Base-by-base conservation (phyloP, 2,329 filamentous ascomycete genomes). In the Calycina herbarum region DNA sequence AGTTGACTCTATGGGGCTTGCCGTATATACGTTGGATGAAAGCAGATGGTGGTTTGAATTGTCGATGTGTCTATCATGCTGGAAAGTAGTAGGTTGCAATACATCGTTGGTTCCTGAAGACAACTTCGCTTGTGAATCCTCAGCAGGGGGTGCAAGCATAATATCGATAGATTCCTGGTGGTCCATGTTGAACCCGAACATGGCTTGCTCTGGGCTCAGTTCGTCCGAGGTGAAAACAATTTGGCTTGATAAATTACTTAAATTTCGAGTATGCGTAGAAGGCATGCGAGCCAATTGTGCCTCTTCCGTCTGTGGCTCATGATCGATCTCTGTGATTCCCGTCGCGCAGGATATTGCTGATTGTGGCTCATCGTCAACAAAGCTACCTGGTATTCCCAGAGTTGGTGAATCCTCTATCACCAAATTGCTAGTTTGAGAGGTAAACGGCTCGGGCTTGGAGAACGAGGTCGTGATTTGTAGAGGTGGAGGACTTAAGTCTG, bases 301-400 rank as follows among this genome's bases (percentile, higher is more conserved):
- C 20, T 83, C 78, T 57, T 87, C 85, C 1, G 83, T 85, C 74
- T 93, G 90, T 27, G 87, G 83, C 70, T 93, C 90, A n/a, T 82
- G 83, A 70, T 93, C 91, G 70, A 93, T 91, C 71, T 91, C 88
- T 0, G 89, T 92, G 7, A 83, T 83, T 54, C 82, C 82, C n/a
- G 87, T 89, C 5, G 78, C 79, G 58, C 78, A 79, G 5, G 89
- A 90, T 15, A 86, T 74, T 2, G 88, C 85, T 17, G 89, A 89
- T 38, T 77, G 77, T 1, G 86, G 87, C 38, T 85, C 80, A 13
- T 76, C 73, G 24, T 78, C 77, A 10, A 77, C 76, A 73, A 90
- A 87, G 71, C 83, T 83, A 10, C 88, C 88, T 4, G 89, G 88
- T 66, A 91, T 83, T 5, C 86, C 89, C 17, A 92, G 78, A 2